Evolutionary conservation across 257 asterid genomes (phyloP), one percentile per base, ranked within the genome.

Genomic region (Handroanthus guayacan): DNA sequence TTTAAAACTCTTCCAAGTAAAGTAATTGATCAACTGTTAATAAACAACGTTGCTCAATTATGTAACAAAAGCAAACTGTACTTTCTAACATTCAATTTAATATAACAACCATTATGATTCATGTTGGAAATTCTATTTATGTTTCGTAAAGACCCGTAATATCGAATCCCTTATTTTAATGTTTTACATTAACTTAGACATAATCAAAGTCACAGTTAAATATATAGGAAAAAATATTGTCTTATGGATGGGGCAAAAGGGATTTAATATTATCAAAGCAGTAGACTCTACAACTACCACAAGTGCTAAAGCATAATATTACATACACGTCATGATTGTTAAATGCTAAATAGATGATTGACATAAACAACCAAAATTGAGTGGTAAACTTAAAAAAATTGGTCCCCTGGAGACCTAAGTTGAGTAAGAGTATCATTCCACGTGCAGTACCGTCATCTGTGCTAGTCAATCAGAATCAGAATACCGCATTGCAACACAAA

Each of bases 1-100:
- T 45, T 58, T 39, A 43, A 74, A 82, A 70, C 48, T 75, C 75
- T 34, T 69, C 47, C 56, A 44, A 50, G 31, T 71, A 61, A 76
- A 39, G 72, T 44, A 69, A 47, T 18, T 31, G 25, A 37, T 47
- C 20, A 13, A 52, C 17, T 3, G 68, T 34, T 68, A 34, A 25
- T 44, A 20, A 54, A 52, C 6, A 18, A 47, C 45, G 66, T 60
- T 76, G 62, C 62, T 67, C 50, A 76, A 68, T 7, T 61, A 20
- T 43, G 14, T 47, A 57, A 70, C 56, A 10, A 51, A 52, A 39
- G 36, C 67, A 67, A 66, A 39, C 67, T 51, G 55, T 14, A 67
- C 41, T 61, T 55, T 47, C 16, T 9, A 3, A 37, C 58, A 36
- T 41, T 52, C 34, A 36, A 57, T 57, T 25, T 66, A n/a, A 65